These are phyloP conservation scores for Nakazawaea wickerhamii DNA, from an alignment of 805 yeast species.

Conservation along the genomic window DNA sequence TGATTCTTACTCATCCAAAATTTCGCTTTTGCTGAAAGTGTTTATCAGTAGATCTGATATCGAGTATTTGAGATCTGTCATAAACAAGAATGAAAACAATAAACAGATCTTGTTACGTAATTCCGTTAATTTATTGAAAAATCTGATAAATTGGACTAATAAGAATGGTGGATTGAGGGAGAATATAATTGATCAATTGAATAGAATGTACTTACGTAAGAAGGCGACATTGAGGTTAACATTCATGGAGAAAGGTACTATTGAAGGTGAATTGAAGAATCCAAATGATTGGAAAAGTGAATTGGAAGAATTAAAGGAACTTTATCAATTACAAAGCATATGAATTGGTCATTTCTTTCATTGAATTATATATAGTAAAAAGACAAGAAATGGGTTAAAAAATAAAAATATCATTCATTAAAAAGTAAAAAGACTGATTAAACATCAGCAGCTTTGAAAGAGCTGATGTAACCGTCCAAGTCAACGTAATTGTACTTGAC, in stretches of 20 bases:
- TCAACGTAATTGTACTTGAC: conserved; percentile 30
- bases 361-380: background rate
- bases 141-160: conserved; percentile 39
- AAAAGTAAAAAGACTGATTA: background rate
- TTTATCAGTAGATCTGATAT: conserved; percentile 48
- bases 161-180: conserved; percentile 49
- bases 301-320: conserved; percentile 18
- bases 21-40: conserved; percentile 34
- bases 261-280: conserved; percentile 23
- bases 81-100: conserved; percentile 25
- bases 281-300: conserved; percentile 24
- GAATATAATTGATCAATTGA: conserved; percentile 35
- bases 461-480: conserved; percentile 29
- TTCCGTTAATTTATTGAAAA: conserved; percentile 37
- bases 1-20: conserved; percentile 19
- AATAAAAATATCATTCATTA: background rate
- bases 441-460: conserved; percentile 9
- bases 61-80: conserved; percentile 42
- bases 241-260: conserved; percentile 36
- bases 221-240: conserved; percentile 44
- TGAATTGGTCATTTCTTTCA: background rate
- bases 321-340: background rate
- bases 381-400: background rate
- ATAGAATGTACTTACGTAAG: conserved; percentile 34
- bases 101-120: conserved; percentile 31